Conservation (phyloP, 2,329 filamentous ascomycete species). For the Didymella glomerata region DNA sequence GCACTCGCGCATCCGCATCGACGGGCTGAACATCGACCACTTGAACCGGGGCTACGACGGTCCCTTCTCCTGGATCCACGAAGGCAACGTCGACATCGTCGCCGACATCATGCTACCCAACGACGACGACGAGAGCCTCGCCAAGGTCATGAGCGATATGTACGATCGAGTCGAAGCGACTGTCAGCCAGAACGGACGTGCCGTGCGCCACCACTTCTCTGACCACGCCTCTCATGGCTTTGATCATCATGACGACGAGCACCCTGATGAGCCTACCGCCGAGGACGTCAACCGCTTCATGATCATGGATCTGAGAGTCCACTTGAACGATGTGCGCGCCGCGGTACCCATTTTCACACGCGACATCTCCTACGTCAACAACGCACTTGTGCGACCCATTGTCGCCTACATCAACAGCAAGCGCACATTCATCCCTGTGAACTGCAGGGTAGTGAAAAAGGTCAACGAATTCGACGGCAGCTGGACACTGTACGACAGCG, state of each 20-base stretch:
- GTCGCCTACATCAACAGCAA: slow-evolving; percentile 98
- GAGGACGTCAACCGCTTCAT: slow-evolving; percentile 77
- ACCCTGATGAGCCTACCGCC: slow-evolving; percentile 18
- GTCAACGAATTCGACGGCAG: slow-evolving; percentile 90
- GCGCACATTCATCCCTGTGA: slow-evolving; percentile 93
- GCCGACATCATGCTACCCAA: slow-evolving; percentile 94
- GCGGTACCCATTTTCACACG: slow-evolving; percentile 91
- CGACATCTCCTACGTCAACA: slow-evolving; percentile 94
- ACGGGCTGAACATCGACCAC: slow-evolving; percentile 93
- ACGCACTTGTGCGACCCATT: slow-evolving; percentile 92
- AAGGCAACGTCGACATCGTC: slow-evolving; percentile 96
- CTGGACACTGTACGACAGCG: slow-evolving; percentile 94
- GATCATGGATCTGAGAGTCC: slow-evolving; percentile 92
- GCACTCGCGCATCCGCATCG: slow-evolving; percentile 89
- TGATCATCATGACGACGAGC: slow-evolving; percentile 35
- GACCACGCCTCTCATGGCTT: slow-evolving; percentile 46
- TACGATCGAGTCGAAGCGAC: slow-evolving; percentile 96
- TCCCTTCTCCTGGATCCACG: slow-evolving; percentile 96
- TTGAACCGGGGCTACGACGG: slow-evolving; percentile 92
- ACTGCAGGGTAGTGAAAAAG: slow-evolving; percentile 91
- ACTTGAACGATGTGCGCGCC: slow-evolving; percentile 93
- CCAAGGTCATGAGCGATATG: slow-evolving; percentile 95
- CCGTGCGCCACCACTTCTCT: slow-evolving; percentile 45
- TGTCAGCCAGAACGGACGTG: slow-evolving; percentile 78
- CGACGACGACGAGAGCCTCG: slow-evolving; percentile 86